Evolutionary conservation across 2,329 filamentous ascomycete genomes (phyloP), one percentile per base, ranked within the genome.

Genomic region (Zalaria obscura): DNA sequence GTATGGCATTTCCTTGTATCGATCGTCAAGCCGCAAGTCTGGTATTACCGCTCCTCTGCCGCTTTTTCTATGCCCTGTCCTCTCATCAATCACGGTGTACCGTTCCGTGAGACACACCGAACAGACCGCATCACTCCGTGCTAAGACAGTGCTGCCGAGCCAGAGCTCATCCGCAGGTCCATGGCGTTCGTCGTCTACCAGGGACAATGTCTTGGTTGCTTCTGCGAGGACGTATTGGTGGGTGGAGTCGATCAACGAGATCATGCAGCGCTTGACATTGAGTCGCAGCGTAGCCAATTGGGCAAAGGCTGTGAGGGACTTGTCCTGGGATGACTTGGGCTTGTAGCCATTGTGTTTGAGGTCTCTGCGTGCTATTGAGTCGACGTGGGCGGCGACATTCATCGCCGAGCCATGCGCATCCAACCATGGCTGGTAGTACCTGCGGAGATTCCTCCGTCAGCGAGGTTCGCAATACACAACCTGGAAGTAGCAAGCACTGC

Each of bases 141-240:
- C 50, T 6, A 61, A 48, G 8, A 52, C 49, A 28, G 53, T 46
- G 39, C 54, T 54, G 18, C 45, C 62, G 34, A 50, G 60, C 62
- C 62, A 52, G 40, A 58, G 40, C 42, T 58, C 42, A 55, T 59
- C 45, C 45, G 53, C 34, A 44, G 53, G 38, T 2, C 55, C 46
- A 5, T 65, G 60, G 34, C 53, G 55, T 3, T 54, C 45, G 26
- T 50, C 51, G 29, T 66, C 50, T 31, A 57, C 57, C 5, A 68
- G 51, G 7, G 67, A 56, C 5, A 63, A 48, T 0, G 60, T 62
- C 42, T 58, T 60, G 3, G 67, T 68, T 8, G 66, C 63, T 48
- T 73, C 69, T 10, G 67, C 67, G 5, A 73, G 52, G 28, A 72
- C 65, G 43, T 68, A 71, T 47, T 72, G 68, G 10, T 55, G 60